Conservation (phyloP, 768 basidiomycete species). For the Coprinellus aureogranulatus region DNA sequence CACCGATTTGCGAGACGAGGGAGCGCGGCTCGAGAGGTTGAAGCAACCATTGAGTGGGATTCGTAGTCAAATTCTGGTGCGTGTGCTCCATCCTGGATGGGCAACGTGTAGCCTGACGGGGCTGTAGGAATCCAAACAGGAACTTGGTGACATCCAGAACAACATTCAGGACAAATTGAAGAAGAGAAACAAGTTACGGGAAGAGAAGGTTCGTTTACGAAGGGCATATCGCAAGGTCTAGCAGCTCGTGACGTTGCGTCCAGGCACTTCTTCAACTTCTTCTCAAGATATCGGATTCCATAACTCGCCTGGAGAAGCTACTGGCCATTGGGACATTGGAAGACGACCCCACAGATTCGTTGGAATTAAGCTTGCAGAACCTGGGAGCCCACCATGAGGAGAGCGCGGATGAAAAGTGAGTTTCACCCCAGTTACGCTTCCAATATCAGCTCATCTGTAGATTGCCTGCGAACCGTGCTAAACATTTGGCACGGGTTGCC, state of each 20-base stretch:
- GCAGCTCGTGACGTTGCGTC: neutral
- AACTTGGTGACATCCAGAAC: conserved; percentile 65
- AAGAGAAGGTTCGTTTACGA: conserved; percentile 65
- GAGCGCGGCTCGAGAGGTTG: conserved; percentile 63
- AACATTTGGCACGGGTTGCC: conserved; percentile 82
- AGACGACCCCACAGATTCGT: conserved; percentile 37
- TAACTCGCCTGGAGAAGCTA: conserved; percentile 83
- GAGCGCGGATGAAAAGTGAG: conserved; percentile 42
- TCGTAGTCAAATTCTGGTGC: conserved; percentile 64
- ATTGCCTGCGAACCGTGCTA: conserved; percentile 62
- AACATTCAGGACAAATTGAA: conserved; percentile 77
- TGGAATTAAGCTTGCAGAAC: conserved; percentile 28
- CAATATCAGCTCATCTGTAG: conserved; percentile 30
- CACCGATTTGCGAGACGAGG: conserved; percentile 87
- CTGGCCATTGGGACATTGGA: conserved; percentile 63
- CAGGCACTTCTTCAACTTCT: conserved; percentile 84
- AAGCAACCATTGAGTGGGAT: conserved; percentile 65
- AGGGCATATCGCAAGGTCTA: conserved; percentile 1
- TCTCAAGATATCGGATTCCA: conserved; percentile 89
- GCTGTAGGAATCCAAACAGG: conserved; percentile 56
- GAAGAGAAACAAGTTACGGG: conserved; percentile 71
- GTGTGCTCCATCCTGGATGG: conserved; percentile 25
- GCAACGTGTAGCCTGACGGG: neutral
- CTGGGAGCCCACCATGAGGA: conserved; percentile 38
- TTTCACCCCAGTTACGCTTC: conserved; percentile 5